Evolutionary conservation across 768 basidiomycete genomes (phyloP).

Genomic region (Hericium rajendrae): DNA sequence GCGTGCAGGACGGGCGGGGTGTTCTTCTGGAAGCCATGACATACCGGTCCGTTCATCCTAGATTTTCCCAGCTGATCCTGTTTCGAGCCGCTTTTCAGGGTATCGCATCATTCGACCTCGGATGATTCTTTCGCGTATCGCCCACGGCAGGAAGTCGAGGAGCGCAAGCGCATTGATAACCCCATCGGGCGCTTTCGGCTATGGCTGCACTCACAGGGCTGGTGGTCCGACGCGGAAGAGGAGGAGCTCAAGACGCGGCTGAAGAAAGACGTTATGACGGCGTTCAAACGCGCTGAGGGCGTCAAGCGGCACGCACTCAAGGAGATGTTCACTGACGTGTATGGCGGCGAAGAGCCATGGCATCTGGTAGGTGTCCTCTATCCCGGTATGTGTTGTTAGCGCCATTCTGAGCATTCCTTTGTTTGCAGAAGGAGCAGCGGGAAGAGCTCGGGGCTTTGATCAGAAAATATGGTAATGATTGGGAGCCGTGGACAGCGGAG

Average conservation of each 20-base stretch:
- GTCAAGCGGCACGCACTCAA: slow-evolving; percentile 61
- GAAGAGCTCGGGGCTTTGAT: slow-evolving; percentile 66
- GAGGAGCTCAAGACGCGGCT: slow-evolving; percentile 56
- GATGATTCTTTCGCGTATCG: slow-evolving; percentile 96
- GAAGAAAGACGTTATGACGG: slow-evolving; percentile 64
- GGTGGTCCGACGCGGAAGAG: slow-evolving; percentile 79
- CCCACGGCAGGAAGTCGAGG: slow-evolving; percentile 81
- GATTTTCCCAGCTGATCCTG: not conserved
- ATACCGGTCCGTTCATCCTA: slow-evolving; percentile 47
- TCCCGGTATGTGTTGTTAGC: not conserved
- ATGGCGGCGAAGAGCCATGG: slow-evolving; percentile 78
- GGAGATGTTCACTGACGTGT: slow-evolving; percentile 81
- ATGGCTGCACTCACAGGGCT: slow-evolving; percentile 72
- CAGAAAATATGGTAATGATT: slow-evolving; percentile 77
- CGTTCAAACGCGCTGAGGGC: slow-evolving; percentile 71
- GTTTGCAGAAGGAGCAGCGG: slow-evolving; percentile 66
- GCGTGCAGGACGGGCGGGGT: slow-evolving; percentile 70
- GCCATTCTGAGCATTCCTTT: slow-evolving; percentile 1
- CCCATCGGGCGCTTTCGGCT: slow-evolving; percentile 78
- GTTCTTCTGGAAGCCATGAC: slow-evolving; percentile 88
- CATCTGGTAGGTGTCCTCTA: slow-evolving; percentile 52
- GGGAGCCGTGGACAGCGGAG: slow-evolving; percentile 82
- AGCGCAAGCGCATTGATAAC: slow-evolving; percentile 85
- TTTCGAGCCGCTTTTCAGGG: slow-evolving; percentile 29
- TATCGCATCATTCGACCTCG: slow-evolving; percentile 92